Percentiles rank a stretch among this genome's conserved stretches.
These are phyloP conservation scores for Camellia granthamiana DNA, from an alignment of 148 eudicot genomes.

Conservation along the genomic window DNA sequence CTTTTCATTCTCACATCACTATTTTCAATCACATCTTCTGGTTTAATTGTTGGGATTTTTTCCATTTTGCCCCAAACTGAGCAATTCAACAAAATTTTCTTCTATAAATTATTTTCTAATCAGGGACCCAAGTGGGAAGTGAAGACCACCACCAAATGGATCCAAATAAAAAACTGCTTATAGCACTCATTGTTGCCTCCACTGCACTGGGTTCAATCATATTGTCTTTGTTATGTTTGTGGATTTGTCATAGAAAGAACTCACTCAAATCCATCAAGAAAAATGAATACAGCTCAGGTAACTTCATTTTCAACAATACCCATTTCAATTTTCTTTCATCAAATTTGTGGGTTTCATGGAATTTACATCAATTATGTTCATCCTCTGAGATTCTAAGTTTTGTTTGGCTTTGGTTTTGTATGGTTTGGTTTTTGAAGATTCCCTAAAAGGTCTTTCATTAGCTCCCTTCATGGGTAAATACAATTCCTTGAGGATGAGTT, in stretches of 20 bases:
- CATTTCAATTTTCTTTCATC: not conserved
- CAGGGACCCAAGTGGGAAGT: constrained; percentile 34
- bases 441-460: constrained; percentile 21
- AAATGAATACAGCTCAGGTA: constrained; percentile 37
- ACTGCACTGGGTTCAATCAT: constrained; percentile 39
- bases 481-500: constrained; percentile 32
- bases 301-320: not conserved
- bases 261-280: constrained; percentile 35
- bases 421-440: constrained; percentile 23
- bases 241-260: constrained; percentile 45
- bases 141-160: constrained; percentile 23
- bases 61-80: not conserved
- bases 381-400: constrained; percentile 15
- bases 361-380: not conserved
- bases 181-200: constrained; percentile 43
- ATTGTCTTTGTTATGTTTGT: constrained; percentile 34
- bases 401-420: not conserved
- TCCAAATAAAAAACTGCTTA: constrained; percentile 27
- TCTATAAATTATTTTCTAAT: constrained; percentile 13
- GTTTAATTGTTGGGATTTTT: not conserved
- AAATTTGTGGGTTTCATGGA: not conserved
- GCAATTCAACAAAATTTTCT: not conserved
- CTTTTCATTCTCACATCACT: constrained; percentile 2
- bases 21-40: not conserved
- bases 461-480: constrained; percentile 29